phyloP scores from a whole-genome alignment of 2,329 filamentous ascomycete species.

The Cladophialophora chaetospira region DNA sequence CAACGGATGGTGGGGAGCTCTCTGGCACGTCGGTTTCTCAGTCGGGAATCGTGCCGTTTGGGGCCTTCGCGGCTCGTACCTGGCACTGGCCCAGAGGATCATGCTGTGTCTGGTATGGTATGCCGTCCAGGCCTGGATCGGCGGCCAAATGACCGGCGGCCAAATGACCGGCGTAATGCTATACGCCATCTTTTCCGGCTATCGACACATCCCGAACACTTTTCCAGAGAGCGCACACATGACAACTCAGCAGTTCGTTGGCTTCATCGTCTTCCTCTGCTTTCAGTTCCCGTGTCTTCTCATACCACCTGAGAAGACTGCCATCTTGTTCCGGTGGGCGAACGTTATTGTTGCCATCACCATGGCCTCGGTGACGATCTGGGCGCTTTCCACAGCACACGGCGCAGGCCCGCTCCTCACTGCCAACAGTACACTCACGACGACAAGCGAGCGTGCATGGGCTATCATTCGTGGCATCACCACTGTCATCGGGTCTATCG shows the following conservation, averaged over 20 bases:
- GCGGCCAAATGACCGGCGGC: constrained; percentile 24
- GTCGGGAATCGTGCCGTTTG: constrained; percentile 37
- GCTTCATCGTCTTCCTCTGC: constrained; percentile 20
- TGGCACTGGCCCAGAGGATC: constrained; percentile 20
- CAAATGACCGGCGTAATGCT: constrained; percentile 20
- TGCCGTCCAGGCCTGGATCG: constrained; percentile 25
- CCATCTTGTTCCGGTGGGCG: constrained; percentile 12
- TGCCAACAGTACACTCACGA: constrained; percentile 16
- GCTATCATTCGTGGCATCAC: constrained; percentile 19
- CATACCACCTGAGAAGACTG: constrained; percentile 15
- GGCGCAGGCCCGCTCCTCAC: constrained; percentile 10
- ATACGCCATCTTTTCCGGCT: constrained; percentile 12
- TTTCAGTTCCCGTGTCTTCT: constrained; percentile 16
- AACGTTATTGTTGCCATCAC: constrained; percentile 12
- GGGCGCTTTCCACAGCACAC: constrained; percentile 8
- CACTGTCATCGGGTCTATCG: constrained; percentile 20
- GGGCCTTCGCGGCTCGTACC: constrained; percentile 21
- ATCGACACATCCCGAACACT: constrained; percentile 13
- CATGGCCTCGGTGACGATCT: constrained; percentile 17
- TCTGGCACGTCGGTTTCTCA: constrained; percentile 36
- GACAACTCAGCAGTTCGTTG: constrained; percentile 17
- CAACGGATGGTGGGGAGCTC: constrained; percentile 10
- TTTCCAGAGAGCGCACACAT: constrained; percentile 13
- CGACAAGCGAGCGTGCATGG: constrained; percentile 21
- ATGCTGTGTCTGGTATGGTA: constrained; percentile 23